Evolutionary conservation across 2,329 filamentous ascomycete species (phyloP).

Genomic region (Lomentospora prolificans): DNA sequence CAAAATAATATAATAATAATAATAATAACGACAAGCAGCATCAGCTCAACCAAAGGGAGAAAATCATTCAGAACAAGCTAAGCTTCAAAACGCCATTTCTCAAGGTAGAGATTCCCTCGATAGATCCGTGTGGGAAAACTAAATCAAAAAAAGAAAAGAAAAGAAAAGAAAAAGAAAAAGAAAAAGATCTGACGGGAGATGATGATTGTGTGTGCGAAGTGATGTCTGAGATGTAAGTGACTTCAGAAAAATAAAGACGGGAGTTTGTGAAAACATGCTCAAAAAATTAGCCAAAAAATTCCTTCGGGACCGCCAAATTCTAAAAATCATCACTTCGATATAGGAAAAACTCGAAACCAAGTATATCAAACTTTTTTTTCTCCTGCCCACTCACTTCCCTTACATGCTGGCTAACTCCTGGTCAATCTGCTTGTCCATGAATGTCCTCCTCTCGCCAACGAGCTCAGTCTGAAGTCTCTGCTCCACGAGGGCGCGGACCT

Average conservation of each 20-base stretch:
- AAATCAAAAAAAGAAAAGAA: conserved; percentile 12
- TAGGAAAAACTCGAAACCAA: background rate
- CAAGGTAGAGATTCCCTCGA: background rate
- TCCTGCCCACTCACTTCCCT: conserved; percentile 10
- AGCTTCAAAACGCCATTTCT: conserved; percentile 2
- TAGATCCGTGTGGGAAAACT: background rate
- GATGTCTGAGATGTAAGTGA: background rate
- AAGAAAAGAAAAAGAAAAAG: conserved; percentile 8
- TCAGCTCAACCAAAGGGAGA: background rate
- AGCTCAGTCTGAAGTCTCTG: conserved; percentile 87
- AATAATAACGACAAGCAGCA: background rate
- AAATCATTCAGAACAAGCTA: conserved; percentile 3
- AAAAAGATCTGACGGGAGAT: conserved; percentile 4
- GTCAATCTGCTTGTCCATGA: conserved; percentile 90
- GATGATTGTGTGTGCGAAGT: background rate
- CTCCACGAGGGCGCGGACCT: conserved; percentile 83
- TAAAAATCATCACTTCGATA: too few relatives aligned
- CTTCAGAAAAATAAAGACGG: background rate
- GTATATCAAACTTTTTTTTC: background rate
- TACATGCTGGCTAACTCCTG: conserved; percentile 89
- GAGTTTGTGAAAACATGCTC: background rate
- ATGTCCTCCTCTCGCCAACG: conserved; percentile 72
- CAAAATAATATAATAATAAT: background rate
- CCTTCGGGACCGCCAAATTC: too few relatives aligned
- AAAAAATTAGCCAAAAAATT: too few relatives aligned